Conservation (phyloP, 805 yeast species). For the Kregervanrija fluxuum region DNA sequence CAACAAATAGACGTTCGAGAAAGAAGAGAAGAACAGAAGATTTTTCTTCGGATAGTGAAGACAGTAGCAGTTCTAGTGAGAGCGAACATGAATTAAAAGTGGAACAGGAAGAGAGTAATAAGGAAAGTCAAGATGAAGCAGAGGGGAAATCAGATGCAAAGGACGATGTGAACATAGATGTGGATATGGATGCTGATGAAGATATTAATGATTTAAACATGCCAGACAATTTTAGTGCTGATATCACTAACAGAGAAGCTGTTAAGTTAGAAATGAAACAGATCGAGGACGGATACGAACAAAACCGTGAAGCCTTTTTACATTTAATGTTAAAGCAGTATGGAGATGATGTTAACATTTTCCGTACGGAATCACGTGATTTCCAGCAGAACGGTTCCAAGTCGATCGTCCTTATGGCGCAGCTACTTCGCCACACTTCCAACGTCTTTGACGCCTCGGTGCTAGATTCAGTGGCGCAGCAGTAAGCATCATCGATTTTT, state of each 20-base stretch:
- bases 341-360: conserved; percentile 52
- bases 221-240: neutral
- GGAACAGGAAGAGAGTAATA: conserved; percentile 5
- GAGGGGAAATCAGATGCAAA: neutral
- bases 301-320: no score
- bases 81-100: conserved; percentile 14
- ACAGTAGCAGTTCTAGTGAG: conserved; percentile 3
- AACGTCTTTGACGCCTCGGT: conserved; percentile 2
- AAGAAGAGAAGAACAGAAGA: conserved; percentile 83
- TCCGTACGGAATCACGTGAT: conserved; percentile 53
- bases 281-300: no score
- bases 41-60: conserved; percentile 39
- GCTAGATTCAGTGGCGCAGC: no score
- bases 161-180: neutral
- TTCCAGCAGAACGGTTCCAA: conserved; percentile 37
- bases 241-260: no score
- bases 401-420: conserved; percentile 26
- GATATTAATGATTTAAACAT: conserved; percentile 1
- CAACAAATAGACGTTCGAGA: conserved; percentile 42
- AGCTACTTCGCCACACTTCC: conserved; percentile 4
- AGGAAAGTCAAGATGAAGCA: conserved; percentile 2
- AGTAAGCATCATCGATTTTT: no score
- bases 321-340: conserved; percentile 44
- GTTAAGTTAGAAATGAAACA: no score
- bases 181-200: neutral